Base-by-base conservation (phyloP, 139 green algal species). In the Picochlorum sp. region DNA sequence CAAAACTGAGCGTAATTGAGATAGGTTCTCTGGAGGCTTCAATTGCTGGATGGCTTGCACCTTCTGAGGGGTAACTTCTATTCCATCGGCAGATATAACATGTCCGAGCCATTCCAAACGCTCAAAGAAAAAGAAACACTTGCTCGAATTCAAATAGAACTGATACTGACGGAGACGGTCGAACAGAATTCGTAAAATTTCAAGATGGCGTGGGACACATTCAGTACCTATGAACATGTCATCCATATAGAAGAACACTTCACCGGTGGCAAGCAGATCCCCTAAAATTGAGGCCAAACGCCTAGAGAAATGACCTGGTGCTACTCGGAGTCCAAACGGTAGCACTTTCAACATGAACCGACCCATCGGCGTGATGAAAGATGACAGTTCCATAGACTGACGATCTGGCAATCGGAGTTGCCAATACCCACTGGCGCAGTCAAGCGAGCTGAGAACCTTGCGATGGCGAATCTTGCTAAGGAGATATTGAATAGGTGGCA, bases 191-290 rank as follows among this genome's bases (percentile, higher is more conserved):
- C 37, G 8, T 0, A 89, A 26, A 57, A 88, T 75, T 4, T 72
- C 0, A 3, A 60, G 0, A 49, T 88, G 80, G 6, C 82, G 69
- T 15, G 74, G 72, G 5, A 28, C 6, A 4, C 44, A 71, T 47
- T 69, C 77, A 8, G 18, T 71, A 49, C 69, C 85, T 1, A 89
- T 57, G 0, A 85, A 37, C 9, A 88, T 80, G 56, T 92, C 85
- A 73, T 88, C 81, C 3, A 89, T 37, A 57, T 88, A 91, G 4
- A 84, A 60, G 8, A 38, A 38, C 7, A 38, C 32, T 38, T 38
- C 32, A 38, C 8, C 32, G 8, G 32, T 38, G 20, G 65, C 49
- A 15, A 82, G 37, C n/a, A 51, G 69, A 2, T 62, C 49, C 1
- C 24, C 44, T 6, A 89, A 69, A 1, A 84, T 56, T 15, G 68